Percentiles rank a stretch among this genome's conserved stretches.
Evolutionary conservation across 139 green algal species (phyloP).

Genomic region (Chlamydomonas incerta): DNA sequence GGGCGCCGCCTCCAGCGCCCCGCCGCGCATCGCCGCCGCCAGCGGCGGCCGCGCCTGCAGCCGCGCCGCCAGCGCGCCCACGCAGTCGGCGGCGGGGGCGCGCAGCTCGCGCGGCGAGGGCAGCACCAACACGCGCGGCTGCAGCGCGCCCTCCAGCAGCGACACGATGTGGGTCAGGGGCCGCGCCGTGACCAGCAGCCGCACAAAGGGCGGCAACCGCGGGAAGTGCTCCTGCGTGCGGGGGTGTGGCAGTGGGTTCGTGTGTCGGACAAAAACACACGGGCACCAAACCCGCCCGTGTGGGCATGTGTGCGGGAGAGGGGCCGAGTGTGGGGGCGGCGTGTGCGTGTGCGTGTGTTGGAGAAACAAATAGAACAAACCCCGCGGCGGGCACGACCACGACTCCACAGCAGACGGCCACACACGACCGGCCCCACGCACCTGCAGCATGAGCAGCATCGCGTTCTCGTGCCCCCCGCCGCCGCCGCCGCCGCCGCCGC

Average conservation of each 20-base stretch:
- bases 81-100: neutral
- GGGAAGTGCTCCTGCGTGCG: constrained; percentile 35
- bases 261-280: too few relatives aligned
- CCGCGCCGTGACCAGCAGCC: constrained; percentile 10
- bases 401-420: too few relatives aligned
- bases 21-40: neutral
- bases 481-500: neutral
- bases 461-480: constrained; percentile 13
- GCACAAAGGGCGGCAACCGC: constrained; percentile 8
- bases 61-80: neutral
- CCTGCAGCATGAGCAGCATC: constrained; percentile 27
- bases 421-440: too few relatives aligned
- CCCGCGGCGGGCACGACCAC: too few relatives aligned
- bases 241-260: too few relatives aligned
- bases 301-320: too few relatives aligned
- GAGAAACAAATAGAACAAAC: too few relatives aligned
- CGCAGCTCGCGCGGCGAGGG: neutral
- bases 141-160: neutral
- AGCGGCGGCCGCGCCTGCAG: neutral
- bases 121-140: neutral
- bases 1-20: neutral
- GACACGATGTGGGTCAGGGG: neutral
- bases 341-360: too few relatives aligned
- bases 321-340: too few relatives aligned
- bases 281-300: too few relatives aligned